Evolutionary conservation across 768 basidiomycete genomes (phyloP), one percentile per base, ranked within the genome.

Genomic region (Pulveroboletus sp.): DNA sequence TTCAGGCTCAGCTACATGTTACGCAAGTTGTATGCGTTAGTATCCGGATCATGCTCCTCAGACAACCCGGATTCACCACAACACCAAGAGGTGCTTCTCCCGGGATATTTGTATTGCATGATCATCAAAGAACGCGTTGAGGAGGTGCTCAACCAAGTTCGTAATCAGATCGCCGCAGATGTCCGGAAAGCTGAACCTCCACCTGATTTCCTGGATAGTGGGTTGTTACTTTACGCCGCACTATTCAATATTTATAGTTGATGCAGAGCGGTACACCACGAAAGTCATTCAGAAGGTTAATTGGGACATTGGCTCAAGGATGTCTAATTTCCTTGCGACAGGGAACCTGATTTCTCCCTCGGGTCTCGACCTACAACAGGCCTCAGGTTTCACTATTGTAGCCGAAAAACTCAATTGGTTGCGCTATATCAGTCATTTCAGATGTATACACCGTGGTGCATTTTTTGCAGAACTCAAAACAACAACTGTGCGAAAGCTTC

Each of bases 21-120:
- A 28, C 86, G 93, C 54, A 99, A 98, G 69, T 75, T 99, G 11
- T 98, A 91, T 60, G 80, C 91, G 1, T 73, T 93, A 15, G 93
- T 98, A 7, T 94, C 93, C 5, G 85, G 86, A 38, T 81, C 86
- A 38, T 96, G 91, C 57, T 89, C 88, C 59, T 78, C 88, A 44
- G 96, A 99, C 72, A 98, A 98, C 65, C 94, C 96, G 5, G 96
- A 99, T 77, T 98, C 94, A 1, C 93, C 96, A 51, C 95, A 98
- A 65, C 91, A 98, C 63, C 96, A 99, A 67, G 96, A 99, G 64
- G 93, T 95, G 41, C 78, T 99, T 11, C 81, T 98, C 6, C 96
- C 96, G 1, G 96, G 96, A 28, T 82, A 75, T 57, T 68, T 99
- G 21, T 98, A 96, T 65, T 85, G 85, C 43, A 97, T 95, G 90